Conservation (phyloP, 1,139 yeast genomes). For the Candida frijolesensis region DNA sequence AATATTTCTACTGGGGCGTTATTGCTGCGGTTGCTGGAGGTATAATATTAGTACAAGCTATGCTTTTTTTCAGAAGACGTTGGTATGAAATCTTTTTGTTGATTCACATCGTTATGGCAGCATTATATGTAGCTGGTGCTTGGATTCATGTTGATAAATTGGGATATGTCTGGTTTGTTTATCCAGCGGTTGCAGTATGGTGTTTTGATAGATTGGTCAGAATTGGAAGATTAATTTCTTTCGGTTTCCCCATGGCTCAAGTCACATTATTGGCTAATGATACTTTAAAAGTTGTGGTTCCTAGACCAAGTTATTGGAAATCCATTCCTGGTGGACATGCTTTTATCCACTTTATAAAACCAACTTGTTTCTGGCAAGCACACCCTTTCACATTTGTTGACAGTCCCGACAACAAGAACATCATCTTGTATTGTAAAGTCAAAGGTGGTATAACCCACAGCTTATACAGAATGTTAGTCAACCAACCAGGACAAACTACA, state of each 20-base stretch:
- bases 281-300: constrained; percentile 41
- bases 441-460: constrained; percentile 43
- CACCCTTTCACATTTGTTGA: constrained; percentile 34
- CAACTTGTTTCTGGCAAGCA: constrained; percentile 42
- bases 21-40: constrained; percentile 36
- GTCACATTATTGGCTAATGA: constrained; percentile 37
- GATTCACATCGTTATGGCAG: constrained; percentile 44
- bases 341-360: constrained; percentile 45
- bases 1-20: constrained; percentile 32
- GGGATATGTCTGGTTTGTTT: constrained; percentile 42
- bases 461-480: constrained; percentile 30
- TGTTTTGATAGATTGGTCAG: constrained; percentile 42
- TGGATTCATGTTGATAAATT: constrained; percentile 44
- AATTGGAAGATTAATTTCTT: constrained; percentile 30
- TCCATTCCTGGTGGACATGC: constrained; percentile 55
- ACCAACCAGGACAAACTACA: constrained; percentile 27
- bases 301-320: constrained; percentile 43
- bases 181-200: constrained; percentile 47
- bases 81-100: constrained; percentile 48
- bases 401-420: constrained; percentile 18
- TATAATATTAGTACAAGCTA: constrained; percentile 38
- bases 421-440: constrained; percentile 32
- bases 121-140: constrained; percentile 40
- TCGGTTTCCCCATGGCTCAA: constrained; percentile 43
- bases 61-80: constrained; percentile 40